A percentile compares a stretch with the other conserved stretches of the same genome.
Evolutionary conservation across 2,329 filamentous ascomycete species (phyloP).

Genomic region (Hysterium pulicare): DNA sequence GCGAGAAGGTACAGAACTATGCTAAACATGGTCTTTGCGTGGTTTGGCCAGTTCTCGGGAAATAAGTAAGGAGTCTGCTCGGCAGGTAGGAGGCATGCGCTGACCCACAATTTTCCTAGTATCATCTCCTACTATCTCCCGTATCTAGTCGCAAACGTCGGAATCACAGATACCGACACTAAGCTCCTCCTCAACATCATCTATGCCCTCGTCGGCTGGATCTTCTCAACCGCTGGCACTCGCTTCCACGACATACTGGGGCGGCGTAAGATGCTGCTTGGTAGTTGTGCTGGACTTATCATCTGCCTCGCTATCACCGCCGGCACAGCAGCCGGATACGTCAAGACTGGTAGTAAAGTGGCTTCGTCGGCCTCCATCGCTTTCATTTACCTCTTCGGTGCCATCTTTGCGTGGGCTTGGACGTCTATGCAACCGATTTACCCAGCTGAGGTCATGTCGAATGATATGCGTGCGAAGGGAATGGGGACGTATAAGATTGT

Average conservation of each 20-base stretch:
- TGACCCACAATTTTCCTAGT: constrained; percentile 8
- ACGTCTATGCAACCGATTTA: constrained; percentile 34
- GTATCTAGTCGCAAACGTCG: constrained; percentile 29
- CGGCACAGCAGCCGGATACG: constrained; percentile 22
- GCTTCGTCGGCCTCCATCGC: constrained; percentile 23
- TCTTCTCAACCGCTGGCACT: constrained; percentile 30
- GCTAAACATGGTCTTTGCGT: constrained; percentile 31
- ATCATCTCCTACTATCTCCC: constrained; percentile 32
- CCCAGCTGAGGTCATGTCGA: constrained; percentile 28
- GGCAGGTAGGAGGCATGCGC: too few relatives aligned
- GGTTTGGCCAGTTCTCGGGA: constrained; percentile 37
- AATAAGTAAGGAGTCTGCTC: constrained; percentile 25
- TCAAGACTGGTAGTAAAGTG: constrained; percentile 15
- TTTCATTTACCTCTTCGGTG: constrained; percentile 32
- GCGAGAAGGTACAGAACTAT: constrained; percentile 19
- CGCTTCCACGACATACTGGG: constrained; percentile 26
- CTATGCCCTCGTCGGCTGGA: constrained; percentile 29
- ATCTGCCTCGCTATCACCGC: constrained; percentile 21
- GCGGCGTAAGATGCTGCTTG: constrained; percentile 26
- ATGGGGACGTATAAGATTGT: constrained; percentile 20
- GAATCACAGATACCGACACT: constrained; percentile 28
- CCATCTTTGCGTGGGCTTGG: constrained; percentile 29
- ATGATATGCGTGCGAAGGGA: constrained; percentile 31
- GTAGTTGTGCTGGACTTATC: constrained; percentile 21
- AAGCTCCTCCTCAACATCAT: constrained; percentile 38